Evolutionary conservation across 495 filamentous ascomycete species (phyloP), one percentile per base, ranked within the genome.

Genomic region (Aspergillus incahuasiensis): DNA sequence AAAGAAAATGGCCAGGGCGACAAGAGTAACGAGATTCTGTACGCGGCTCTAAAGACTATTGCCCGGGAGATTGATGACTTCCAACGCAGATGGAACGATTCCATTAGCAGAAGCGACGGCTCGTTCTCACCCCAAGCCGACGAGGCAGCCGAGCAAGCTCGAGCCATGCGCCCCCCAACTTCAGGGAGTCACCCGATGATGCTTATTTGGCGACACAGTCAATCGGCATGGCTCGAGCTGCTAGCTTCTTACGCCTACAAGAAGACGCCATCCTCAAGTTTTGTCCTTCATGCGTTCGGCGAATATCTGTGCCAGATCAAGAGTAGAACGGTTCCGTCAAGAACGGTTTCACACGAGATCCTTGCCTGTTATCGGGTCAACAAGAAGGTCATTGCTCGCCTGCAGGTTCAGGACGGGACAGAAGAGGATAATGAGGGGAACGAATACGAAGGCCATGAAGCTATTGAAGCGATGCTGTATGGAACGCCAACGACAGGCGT

Each of bases 271-370:
- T 54, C 57, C 0, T 68, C 57, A 1, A 72, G 51, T 9, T 81
- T 89, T 45, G 71, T 78, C 12, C 88, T 88, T 74, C 74, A 81
- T 49, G 82, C 89, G 38, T 84, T 85, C 9, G 87, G 86, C 0
- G 74, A 74, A 15, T 79, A 84, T 54, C 68, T 92, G 0, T 83
- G 80, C 6, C 71, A 76, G 28, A 75, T 92, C 15, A 92, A 92
- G 63, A 78, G 82, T 0, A 60, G 58, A 7, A 62, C 49, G 11
- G 44, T 55, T 35, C 55, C 68, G 6, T 64, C 67, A 0, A 65
- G 71, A 11, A 51, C 47, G 0, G 57, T 74, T 8, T 58, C 59
- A 6, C 62, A 69, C 49, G 62, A 70, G 24, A 53, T 72, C 5
- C 48, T 69, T 2, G 60, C 63, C 1, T 69, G 64, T 50, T 72